These are phyloP conservation scores for Termitomyces sp. DNA, from an alignment of 768 basidiomycete species.

Conservation along the genomic window DNA sequence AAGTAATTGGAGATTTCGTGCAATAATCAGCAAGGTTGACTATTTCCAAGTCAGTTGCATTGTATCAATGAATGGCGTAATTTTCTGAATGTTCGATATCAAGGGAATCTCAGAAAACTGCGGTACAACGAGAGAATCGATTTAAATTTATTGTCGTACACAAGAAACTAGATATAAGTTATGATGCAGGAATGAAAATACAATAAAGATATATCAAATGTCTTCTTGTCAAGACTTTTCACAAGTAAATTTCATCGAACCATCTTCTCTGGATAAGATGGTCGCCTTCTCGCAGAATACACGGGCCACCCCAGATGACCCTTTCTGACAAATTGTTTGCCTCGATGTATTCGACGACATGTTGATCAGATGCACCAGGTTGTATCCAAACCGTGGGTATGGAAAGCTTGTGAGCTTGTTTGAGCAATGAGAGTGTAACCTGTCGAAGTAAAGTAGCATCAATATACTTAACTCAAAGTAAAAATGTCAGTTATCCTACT, in stretches of 20 bases:
- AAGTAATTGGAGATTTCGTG: no score
- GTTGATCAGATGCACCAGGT: constrained; percentile 11
- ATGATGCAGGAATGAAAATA: neutral
- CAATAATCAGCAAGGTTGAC: no score
- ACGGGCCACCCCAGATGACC: constrained; percentile 16
- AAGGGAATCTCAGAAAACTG: neutral
- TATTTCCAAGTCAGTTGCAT: no score
- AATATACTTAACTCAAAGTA: constrained; percentile 8
- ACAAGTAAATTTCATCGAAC: constrained; percentile 14
- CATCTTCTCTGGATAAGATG: constrained; percentile 10
- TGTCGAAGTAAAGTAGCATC: constrained; percentile 7
- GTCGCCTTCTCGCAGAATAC: constrained; percentile 15
- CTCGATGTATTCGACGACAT: constrained; percentile 12
- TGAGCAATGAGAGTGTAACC: constrained; percentile 15
- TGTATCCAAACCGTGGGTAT: constrained; percentile 15
- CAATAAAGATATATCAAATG: constrained; percentile 3
- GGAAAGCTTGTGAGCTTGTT: constrained; percentile 15
- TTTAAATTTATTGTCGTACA: neutral
- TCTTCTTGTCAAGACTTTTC: neutral
- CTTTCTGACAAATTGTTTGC: constrained; percentile 10
- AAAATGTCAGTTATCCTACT: constrained; percentile 5
- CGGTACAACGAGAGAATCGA: neutral
- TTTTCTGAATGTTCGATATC: no score
- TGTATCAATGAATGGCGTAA: no score
- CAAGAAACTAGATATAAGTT: neutral